Evolutionary conservation across 2,329 filamentous ascomycete species (phyloP).

Genomic region (Tympanopsis confertula): DNA sequence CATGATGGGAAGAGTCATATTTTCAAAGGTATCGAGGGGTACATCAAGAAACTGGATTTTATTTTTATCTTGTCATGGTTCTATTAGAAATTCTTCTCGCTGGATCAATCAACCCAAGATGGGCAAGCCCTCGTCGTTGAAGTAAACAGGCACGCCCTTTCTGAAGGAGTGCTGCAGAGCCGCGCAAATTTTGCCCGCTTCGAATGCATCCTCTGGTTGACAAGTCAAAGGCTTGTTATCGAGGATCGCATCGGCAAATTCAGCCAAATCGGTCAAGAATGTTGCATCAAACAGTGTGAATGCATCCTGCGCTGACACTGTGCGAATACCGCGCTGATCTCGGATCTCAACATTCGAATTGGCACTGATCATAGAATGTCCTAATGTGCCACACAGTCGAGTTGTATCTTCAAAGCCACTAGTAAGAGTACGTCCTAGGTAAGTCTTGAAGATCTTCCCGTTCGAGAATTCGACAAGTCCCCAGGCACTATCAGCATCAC

Average conservation of each 20-base stretch:
- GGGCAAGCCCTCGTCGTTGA: slow-evolving; percentile 11
- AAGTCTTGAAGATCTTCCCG: slow-evolving; percentile 19
- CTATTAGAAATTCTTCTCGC: not conserved
- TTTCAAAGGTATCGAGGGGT: no score
- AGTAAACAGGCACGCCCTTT: slow-evolving; percentile 11
- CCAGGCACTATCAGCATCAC: slow-evolving; percentile 18
- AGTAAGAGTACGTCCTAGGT: slow-evolving; percentile 19
- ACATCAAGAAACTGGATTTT: no score
- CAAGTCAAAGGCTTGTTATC: slow-evolving; percentile 9
- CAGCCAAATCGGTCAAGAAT: slow-evolving; percentile 9
- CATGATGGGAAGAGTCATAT: no score
- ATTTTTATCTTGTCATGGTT: no score
- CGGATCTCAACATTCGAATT: no score
- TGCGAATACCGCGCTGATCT: no score
- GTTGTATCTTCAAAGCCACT: slow-evolving; percentile 20
- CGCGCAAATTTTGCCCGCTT: slow-evolving; percentile 10
- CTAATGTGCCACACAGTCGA: slow-evolving; percentile 20
- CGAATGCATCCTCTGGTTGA: slow-evolving; percentile 9
- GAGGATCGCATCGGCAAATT: slow-evolving; percentile 9
- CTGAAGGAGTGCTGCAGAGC: slow-evolving; percentile 12
- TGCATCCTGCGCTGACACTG: slow-evolving; percentile 8
- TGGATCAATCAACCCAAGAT: slow-evolving; percentile 5
- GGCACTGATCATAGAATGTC: slow-evolving; percentile 11
- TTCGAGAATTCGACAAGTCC: slow-evolving; percentile 21
- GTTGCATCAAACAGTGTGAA: slow-evolving; percentile 9